Percentiles rank a stretch among this genome's conserved stretches.
These are phyloP conservation scores for Articulospora tetracladia DNA, from an alignment of 495 filamentous ascomycete species.

Conservation along the genomic window DNA sequence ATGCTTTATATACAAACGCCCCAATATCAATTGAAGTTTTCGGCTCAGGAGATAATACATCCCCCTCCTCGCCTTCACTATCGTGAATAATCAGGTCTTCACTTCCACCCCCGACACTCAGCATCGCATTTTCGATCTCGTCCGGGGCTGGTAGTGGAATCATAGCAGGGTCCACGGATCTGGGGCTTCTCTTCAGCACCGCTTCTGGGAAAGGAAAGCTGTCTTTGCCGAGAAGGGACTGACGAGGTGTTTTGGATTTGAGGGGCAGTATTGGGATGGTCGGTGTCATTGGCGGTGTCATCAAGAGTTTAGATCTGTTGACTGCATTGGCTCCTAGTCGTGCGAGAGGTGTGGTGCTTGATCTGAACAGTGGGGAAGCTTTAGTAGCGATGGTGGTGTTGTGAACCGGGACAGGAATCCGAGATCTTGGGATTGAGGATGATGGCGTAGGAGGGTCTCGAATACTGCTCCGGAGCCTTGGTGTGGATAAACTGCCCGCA, in stretches of 20 bases:
- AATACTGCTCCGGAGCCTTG: neutral
- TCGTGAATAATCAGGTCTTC: conserved; percentile 27
- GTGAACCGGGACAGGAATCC: conserved; percentile 24
- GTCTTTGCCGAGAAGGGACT: conserved; percentile 17
- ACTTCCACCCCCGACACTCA: conserved; percentile 18
- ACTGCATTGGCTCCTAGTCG: conserved; percentile 17
- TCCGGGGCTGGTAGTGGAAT: conserved; percentile 21
- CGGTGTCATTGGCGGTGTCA: conserved; percentile 20
- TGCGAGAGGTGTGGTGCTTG: conserved; percentile 23
- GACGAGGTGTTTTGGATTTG: conserved; percentile 2
- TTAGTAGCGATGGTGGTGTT: neutral
- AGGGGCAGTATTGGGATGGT: neutral
- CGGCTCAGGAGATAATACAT: conserved; percentile 3
- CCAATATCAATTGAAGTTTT: conserved; percentile 8
- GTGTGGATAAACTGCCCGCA: neutral
- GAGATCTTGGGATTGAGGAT: conserved; percentile 13
- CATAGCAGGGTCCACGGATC: conserved; percentile 13
- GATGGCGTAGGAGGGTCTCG: conserved; percentile 11
- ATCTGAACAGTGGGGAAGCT: neutral
- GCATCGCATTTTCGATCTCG: conserved; percentile 18
- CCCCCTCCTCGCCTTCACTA: conserved; percentile 24
- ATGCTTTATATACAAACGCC: conserved; percentile 14
- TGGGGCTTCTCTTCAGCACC: neutral
- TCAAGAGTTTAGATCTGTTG: conserved; percentile 14
- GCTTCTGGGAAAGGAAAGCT: conserved; percentile 24